Evolutionary conservation across 495 filamentous ascomycete species (phyloP).

Genomic region (Neurospora sp.): DNA sequence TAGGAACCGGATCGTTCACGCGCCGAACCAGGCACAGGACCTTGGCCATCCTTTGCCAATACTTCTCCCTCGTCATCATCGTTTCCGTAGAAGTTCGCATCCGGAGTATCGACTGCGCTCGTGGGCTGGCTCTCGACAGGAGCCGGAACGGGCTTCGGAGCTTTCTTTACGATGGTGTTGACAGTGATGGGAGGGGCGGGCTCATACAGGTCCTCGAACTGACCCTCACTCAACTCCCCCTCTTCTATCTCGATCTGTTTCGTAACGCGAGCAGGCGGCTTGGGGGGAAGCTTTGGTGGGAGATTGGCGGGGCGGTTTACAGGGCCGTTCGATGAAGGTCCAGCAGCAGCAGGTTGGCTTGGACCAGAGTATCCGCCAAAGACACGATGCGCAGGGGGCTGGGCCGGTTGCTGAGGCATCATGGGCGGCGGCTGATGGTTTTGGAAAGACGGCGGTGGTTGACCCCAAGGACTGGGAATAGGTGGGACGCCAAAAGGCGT

Average conservation of each 20-base stretch:
- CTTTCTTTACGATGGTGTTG: neutral
- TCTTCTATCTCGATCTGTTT: constrained; percentile 44
- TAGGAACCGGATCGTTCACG: constrained; percentile 41
- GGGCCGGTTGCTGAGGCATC: neutral
- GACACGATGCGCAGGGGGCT: neutral
- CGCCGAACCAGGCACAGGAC: constrained; percentile 4
- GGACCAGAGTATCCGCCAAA: neutral
- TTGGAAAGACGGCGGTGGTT: constrained; percentile 1
- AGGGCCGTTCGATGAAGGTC: constrained; percentile 3
- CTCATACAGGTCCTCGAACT: constrained; percentile 41
- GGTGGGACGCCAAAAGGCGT: neutral
- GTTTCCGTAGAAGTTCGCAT: constrained; percentile 19
- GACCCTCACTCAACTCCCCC: constrained; percentile 62
- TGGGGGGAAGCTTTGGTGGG: neutral
- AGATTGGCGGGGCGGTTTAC: neutral
- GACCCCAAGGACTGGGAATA: constrained; percentile 4
- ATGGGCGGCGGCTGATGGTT: neutral
- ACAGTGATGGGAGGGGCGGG: constrained; percentile 12
- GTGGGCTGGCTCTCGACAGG: constrained; percentile 6
- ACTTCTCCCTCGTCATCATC: constrained; percentile 18
- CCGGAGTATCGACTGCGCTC: constrained; percentile 18
- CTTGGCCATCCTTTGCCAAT: neutral
- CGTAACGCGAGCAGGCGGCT: constrained; percentile 1
- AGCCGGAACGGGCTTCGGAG: neutral
- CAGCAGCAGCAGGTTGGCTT: constrained; percentile 6